Base-by-base conservation (phyloP, 805 yeast species). In the Diddensiella transvaalensis region DNA sequence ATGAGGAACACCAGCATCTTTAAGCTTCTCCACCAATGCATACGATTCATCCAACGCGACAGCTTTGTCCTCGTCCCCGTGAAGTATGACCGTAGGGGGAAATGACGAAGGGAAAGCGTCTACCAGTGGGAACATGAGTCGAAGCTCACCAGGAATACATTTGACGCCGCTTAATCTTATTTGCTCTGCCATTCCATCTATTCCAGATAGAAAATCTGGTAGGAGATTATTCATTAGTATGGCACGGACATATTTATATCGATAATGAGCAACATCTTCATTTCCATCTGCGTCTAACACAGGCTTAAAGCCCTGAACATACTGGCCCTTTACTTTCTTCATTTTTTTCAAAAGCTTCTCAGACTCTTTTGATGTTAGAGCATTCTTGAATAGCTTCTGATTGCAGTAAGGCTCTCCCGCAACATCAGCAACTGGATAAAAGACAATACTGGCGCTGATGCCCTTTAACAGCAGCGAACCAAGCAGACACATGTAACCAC, bases 221-320 rank as follows among this genome's bases (percentile, higher is more conserved):
- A 41, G 3, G n/a, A 41, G 21, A 26, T 41, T 41, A 23, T 23
- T 41, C 44, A 41, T 41, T 22, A 41, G 11, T 10, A 41, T 41
- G n/a, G 44, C 44, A 18, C 44, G 36, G 18, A 41, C 44, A 41
- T 41, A 41, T 11, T 41, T 41, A 36, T 41, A 41, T 3, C 44
- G 33, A 23, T 41, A 26, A 24, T 41, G 6, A n/a, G 11, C 11
- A 22, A 21, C 19, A 21, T 41, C 44, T 15, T 41, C 44, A 15
- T n/a, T 17, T n/a, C 44, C 44, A 21, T 41, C 44, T 23, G n/a
- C 36, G 10, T 24, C 29, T 3, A 26, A 15, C 8, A 41, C 44
- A 13, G 44, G 44, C 36, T 10, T 26, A 32, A n/a, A 41, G 5
- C 44, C 36, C 29, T 23, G 36, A 3, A 41, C 18, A 41, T 3